These are phyloP conservation scores for Venustampulla echinocandica DNA, from an alignment of 495 filamentous ascomycete genomes.

Conservation along the genomic window DNA sequence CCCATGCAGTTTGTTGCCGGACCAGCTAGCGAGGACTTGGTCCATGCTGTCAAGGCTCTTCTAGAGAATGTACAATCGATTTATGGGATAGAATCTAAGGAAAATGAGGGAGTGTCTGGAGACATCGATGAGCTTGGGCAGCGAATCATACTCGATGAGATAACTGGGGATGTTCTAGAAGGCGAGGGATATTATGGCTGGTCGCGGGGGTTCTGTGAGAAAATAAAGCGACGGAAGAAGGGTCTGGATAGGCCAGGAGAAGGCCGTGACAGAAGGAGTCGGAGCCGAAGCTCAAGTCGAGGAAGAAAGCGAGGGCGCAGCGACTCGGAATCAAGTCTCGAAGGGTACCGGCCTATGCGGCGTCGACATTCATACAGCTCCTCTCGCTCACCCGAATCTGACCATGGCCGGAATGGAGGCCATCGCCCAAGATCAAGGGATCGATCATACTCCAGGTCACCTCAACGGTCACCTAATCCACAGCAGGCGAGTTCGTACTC, in stretches of 20 bases:
- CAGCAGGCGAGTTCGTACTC: conserved; percentile 24
- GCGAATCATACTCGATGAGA: conserved; percentile 48
- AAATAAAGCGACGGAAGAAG: conserved; percentile 59
- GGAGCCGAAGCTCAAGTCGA: conserved; percentile 31
- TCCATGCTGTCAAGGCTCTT: conserved; percentile 57
- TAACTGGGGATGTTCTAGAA: conserved; percentile 47
- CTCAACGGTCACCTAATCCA: conserved; percentile 20
- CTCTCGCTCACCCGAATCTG: conserved; percentile 41
- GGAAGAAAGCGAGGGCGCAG: conserved; percentile 14
- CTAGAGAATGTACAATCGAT: conserved; percentile 60
- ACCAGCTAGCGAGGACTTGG: conserved; percentile 58
- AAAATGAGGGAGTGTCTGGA: conserved; percentile 21
- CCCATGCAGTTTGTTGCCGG: conserved; percentile 67
- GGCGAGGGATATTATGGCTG: conserved; percentile 81
- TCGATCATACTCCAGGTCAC: conserved; percentile 22
- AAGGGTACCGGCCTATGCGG: conserved; percentile 7
- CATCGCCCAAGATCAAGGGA: conserved; percentile 27
- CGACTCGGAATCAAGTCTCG: conserved; percentile 15
- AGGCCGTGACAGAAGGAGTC: conserved; percentile 26
- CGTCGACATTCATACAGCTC: conserved; percentile 17
- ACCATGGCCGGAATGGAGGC: conserved; percentile 11
- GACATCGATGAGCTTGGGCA: conserved; percentile 74
- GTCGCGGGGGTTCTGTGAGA: conserved; percentile 71
- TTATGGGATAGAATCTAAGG: conserved; percentile 35
- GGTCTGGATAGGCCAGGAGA: conserved; percentile 15